These are phyloP conservation scores for Salvia sclarea DNA, from an alignment of 305 asterid species.

Conservation along the genomic window DNA sequence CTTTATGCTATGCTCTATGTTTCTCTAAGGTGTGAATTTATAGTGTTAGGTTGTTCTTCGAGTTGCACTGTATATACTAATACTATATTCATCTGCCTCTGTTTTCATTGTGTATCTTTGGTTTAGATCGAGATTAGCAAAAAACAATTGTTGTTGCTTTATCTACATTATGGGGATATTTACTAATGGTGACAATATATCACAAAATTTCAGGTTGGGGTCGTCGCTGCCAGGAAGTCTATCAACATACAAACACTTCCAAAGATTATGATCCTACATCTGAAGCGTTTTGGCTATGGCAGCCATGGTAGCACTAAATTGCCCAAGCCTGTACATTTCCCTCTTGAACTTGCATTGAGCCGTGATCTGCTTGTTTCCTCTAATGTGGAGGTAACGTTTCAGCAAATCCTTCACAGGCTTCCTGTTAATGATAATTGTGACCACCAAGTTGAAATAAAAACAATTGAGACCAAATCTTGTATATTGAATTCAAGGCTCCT, in stretches of 20 bases:
- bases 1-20: not conserved
- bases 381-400: constrained; percentile 64
- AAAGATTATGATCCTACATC: constrained; percentile 78
- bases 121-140: constrained; percentile 13
- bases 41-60: constrained; percentile 1
- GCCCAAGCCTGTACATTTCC: constrained; percentile 75
- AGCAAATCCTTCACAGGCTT: constrained; percentile 9
- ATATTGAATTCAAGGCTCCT: not conserved
- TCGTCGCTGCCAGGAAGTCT: constrained; percentile 78
- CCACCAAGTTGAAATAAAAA: not conserved
- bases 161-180: not conserved
- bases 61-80: not conserved
- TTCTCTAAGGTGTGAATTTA: not conserved
- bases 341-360: constrained; percentile 65
- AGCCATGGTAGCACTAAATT: constrained; percentile 79
- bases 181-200: constrained; percentile 14
- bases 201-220: constrained; percentile 54
- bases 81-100: not conserved
- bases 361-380: constrained; percentile 77
- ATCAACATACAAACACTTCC: constrained; percentile 72
- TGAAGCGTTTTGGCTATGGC: constrained; percentile 80
- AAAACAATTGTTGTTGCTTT: not conserved
- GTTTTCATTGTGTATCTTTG: not conserved
- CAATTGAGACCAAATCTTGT: constrained; percentile 1
- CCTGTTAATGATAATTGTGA: not conserved